phyloP scores from a whole-genome alignment of 2,329 filamentous ascomycete species.

The Pezicula neosporulosa region DNA sequence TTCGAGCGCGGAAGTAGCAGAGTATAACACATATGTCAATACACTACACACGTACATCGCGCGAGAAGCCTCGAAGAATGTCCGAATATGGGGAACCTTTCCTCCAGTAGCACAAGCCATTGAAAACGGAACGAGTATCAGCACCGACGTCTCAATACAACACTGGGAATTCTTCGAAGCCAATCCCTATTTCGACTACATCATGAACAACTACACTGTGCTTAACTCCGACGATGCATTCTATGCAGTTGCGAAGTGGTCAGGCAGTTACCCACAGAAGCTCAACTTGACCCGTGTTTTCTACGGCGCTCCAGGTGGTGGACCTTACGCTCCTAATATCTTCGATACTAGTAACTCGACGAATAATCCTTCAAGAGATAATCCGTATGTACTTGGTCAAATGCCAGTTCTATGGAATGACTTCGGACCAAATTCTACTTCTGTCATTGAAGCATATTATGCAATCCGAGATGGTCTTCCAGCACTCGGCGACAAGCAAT shows the following conservation, averaged over 20 bases:
- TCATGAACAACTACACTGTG: constrained; percentile 41
- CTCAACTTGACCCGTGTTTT: constrained; percentile 45
- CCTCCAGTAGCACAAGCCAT: constrained; percentile 34
- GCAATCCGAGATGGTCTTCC: constrained; percentile 47
- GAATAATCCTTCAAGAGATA: constrained; percentile 40
- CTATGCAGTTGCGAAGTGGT: constrained; percentile 47
- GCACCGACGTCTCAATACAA: constrained; percentile 45
- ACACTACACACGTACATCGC: constrained; percentile 45
- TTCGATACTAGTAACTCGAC: constrained; percentile 46
- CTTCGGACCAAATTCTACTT: constrained; percentile 47
- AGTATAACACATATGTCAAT: constrained; percentile 52
- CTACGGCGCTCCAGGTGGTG: constrained; percentile 35
- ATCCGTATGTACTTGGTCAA: constrained; percentile 41
- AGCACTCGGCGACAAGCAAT: constrained; percentile 48
- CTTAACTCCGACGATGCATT: constrained; percentile 52
- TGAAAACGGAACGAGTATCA: constrained; percentile 32
- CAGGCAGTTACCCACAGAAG: constrained; percentile 39
- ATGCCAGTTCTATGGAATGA: constrained; percentile 53
- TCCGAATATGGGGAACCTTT: constrained; percentile 55
- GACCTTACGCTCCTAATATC: constrained; percentile 44
- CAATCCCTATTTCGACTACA: constrained; percentile 34
- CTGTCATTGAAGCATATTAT: constrained; percentile 49
- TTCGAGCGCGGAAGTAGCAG: constrained; percentile 36
- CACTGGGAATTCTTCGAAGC: constrained; percentile 55
- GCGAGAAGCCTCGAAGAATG: constrained; percentile 34